Base-by-base conservation (phyloP, 352 stramenopile species). In the Phytophthora chlamydospora region DNA sequence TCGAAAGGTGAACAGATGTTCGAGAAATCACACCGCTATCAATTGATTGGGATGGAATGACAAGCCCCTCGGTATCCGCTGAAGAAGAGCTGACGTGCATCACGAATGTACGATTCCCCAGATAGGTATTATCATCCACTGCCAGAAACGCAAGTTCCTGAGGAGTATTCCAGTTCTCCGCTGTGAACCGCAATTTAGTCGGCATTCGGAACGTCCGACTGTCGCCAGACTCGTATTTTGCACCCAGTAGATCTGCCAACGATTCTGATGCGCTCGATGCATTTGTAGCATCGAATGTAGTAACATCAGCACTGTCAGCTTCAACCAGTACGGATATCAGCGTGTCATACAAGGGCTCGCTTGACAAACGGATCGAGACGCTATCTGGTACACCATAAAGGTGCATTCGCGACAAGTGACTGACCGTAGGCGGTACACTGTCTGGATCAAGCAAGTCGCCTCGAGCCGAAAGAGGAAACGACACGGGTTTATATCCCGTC, bases 111-210 rank as follows among this genome's bases (percentile, higher is more conserved):
- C 76, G 70, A 35, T 92, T 83, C 14, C 70, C 76, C 27, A 68
- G 66, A 57, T 75, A 88, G 1, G 62, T 65, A 44, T 92, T 89
- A 58, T 92, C 80, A 60, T 92, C 83, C 0, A 89, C 59, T 2
- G 71, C 79, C 43, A 77, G 34, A 49, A 83, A 84, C 8, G 75
- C 78, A n/a, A 90, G 57, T 31, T 67, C 36, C 51, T 92, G 83
- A 6, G 51, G 9, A 8, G 73, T 17, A 36, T 85, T 75, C 83
- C 80, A 92, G 50, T 85, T 90, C n/a, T 38, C 50, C 4, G 75
- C 29, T 11, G 74, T 86, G 39, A 92, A 92, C 29, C 62, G 58
- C 16, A 92, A 57, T 8, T 59, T 59, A 7, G 75, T 88, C 9
- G 73, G 70, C 9, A 81, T 69, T 21, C 48, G 61, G 44, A 74